phyloP scores from a whole-genome alignment of 805 yeast species.

The Cyberlindnera lachancei region DNA sequence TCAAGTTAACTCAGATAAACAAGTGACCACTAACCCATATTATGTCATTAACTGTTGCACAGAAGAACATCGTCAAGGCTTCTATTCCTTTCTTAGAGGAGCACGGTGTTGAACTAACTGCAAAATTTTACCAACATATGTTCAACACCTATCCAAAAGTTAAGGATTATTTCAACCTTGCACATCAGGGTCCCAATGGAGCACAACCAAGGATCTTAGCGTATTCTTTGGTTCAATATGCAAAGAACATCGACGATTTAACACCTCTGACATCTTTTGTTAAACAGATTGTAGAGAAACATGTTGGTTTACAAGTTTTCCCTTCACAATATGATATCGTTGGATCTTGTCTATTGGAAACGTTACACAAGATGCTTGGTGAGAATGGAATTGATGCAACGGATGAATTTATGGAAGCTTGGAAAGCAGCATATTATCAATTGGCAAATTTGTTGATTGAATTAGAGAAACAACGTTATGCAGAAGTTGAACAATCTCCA shows the following conservation, averaged over 20 bases:
- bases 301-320: constrained; percentile 52
- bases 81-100: constrained; percentile 50
- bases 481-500: constrained; percentile 19
- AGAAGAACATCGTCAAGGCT: constrained; percentile 33
- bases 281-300: constrained; percentile 54
- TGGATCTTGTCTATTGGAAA: constrained; percentile 46
- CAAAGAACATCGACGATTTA: constrained; percentile 53
- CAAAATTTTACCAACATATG: constrained; percentile 49
- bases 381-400: too few species aligned
- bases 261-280: constrained; percentile 47
- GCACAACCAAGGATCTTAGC: constrained; percentile 62
- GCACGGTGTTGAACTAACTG: constrained; percentile 48
- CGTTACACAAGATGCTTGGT: constrained; percentile 50
- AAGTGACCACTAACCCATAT: background rate
- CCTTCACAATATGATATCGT: constrained; percentile 65
- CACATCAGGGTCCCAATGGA: constrained; percentile 42
- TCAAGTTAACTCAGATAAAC: too few species aligned
- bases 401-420: constrained; percentile 49
- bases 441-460: constrained; percentile 54
- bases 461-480: constrained; percentile 44
- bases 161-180: constrained; percentile 50
- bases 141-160: constrained; percentile 45
- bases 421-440: constrained; percentile 58
- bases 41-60: constrained; percentile 24
- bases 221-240: constrained; percentile 51